phyloP scores from a whole-genome alignment of 2,329 filamentous ascomycete species.

The Neofusicoccum parvum region DNA sequence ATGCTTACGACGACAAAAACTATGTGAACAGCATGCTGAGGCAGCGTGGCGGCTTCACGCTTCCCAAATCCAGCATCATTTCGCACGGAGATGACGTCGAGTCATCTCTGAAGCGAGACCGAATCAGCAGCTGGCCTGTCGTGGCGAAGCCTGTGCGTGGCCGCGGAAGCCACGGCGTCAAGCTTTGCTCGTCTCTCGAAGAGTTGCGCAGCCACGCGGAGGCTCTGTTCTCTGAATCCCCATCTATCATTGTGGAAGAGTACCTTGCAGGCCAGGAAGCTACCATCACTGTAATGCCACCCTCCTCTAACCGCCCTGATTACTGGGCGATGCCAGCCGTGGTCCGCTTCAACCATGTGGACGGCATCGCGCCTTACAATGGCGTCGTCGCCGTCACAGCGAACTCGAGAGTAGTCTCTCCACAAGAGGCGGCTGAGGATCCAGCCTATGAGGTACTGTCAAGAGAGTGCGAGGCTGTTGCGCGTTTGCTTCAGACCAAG shows the following conservation, averaged over 20 bases:
- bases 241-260: slow-evolving; percentile 50
- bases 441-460: slow-evolving; percentile 36
- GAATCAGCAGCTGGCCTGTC: slow-evolving; percentile 40
- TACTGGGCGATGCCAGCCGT: slow-evolving; percentile 53
- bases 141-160: slow-evolving; percentile 54
- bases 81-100: slow-evolving; percentile 23
- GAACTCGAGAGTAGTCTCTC: slow-evolving; percentile 48
- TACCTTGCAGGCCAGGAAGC: slow-evolving; percentile 53
- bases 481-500: slow-evolving; percentile 42
- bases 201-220: slow-evolving; percentile 40
- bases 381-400: slow-evolving; percentile 50
- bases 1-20: slow-evolving; percentile 55
- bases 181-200: slow-evolving; percentile 41
- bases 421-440: slow-evolving; percentile 35
- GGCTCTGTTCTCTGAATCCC: slow-evolving; percentile 40
- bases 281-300: slow-evolving; percentile 57
- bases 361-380: slow-evolving; percentile 54
- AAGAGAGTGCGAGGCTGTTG: slow-evolving; percentile 46
- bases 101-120: slow-evolving; percentile 18
- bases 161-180: slow-evolving; percentile 54
- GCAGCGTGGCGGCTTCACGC: slow-evolving; percentile 38
- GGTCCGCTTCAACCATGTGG: slow-evolving; percentile 50
- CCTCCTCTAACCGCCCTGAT: slow-evolving; percentile 31
- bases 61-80: slow-evolving; percentile 33
- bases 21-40: slow-evolving; percentile 50